Conservation (phyloP, 257 asterid species). For the Ocimum tenuiflorum region DNA sequence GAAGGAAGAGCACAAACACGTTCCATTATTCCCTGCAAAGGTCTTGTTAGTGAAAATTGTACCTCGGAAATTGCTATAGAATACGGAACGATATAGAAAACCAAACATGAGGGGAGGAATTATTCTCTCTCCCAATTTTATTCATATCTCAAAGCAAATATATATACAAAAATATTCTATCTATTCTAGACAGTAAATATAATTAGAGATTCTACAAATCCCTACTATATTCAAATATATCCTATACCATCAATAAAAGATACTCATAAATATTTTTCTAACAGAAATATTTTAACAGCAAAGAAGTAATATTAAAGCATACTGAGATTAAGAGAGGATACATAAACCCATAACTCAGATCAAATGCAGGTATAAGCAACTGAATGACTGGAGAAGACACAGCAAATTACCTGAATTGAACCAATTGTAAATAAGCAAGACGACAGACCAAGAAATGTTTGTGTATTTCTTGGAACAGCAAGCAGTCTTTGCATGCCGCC, state of each 20-base stretch:
- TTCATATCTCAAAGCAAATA: no score
- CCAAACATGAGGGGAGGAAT: no score
- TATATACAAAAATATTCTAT: no score
- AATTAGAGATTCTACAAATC: no score
- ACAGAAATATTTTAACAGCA: not conserved
- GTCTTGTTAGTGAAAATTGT: not conserved
- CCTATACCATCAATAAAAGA: no score
- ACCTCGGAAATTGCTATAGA: no score
- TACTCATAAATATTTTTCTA: no score
- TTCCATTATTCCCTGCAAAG: slow-evolving; percentile 89
- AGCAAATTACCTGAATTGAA: slow-evolving; percentile 71
- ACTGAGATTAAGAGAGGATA: not conserved
- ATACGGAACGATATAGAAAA: no score
- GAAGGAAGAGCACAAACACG: slow-evolving; percentile 96
- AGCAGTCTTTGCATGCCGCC: slow-evolving; percentile 91
- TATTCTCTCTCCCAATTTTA: no score
- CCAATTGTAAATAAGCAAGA: slow-evolving; percentile 91
- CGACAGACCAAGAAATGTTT: slow-evolving; percentile 71
- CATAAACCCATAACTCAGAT: not conserved
- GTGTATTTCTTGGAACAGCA: slow-evolving; percentile 57
- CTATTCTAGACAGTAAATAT: no score
- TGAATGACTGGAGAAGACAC: not conserved
- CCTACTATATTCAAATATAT: no score
- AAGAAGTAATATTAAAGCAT: not conserved
- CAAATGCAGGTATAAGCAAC: slow-evolving; percentile 14